Percentiles rank a stretch among this genome's conserved stretches.
Conservation (phyloP, 139 green algal species). For the Chlamydomonas eustigma region DNA sequence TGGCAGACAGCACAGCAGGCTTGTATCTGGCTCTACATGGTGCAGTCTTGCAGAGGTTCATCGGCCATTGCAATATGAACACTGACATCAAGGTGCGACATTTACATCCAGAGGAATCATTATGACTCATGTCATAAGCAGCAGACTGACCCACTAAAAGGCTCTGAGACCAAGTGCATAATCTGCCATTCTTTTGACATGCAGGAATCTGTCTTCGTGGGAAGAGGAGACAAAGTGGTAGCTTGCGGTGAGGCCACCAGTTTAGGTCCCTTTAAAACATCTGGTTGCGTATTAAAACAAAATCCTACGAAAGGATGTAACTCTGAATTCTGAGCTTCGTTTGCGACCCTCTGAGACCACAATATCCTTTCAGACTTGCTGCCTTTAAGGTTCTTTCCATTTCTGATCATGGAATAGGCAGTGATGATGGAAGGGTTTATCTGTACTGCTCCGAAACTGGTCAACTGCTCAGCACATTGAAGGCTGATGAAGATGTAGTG, state of each 20-base stretch:
- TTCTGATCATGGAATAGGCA: constrained; percentile 12
- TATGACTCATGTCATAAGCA: no score
- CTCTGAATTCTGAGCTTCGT: no score
- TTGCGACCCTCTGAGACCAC: no score
- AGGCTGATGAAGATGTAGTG: constrained; percentile 74
- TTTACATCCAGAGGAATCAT: no score
- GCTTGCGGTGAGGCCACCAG: background rate
- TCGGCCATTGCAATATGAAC: constrained; percentile 73
- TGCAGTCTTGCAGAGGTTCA: constrained; percentile 38
- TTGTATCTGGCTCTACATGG: background rate
- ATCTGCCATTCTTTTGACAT: background rate
- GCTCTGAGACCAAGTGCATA: background rate
- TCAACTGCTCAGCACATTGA: constrained; percentile 34
- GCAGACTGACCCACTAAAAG: background rate
- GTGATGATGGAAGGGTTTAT: constrained; percentile 78
- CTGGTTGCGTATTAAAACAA: no score
- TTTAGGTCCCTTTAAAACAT: no score
- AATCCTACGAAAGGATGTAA: no score
- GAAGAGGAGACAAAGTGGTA: background rate
- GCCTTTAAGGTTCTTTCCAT: no score
- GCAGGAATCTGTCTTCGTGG: constrained; percentile 11
- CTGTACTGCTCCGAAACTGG: constrained; percentile 63
- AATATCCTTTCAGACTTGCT: no score
- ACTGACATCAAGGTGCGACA: constrained; percentile 90
- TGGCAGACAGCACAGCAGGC: no score